phyloP scores from a whole-genome alignment of 768 basidiomycete genomes.

The Leucocoprinus birnbaumii region DNA sequence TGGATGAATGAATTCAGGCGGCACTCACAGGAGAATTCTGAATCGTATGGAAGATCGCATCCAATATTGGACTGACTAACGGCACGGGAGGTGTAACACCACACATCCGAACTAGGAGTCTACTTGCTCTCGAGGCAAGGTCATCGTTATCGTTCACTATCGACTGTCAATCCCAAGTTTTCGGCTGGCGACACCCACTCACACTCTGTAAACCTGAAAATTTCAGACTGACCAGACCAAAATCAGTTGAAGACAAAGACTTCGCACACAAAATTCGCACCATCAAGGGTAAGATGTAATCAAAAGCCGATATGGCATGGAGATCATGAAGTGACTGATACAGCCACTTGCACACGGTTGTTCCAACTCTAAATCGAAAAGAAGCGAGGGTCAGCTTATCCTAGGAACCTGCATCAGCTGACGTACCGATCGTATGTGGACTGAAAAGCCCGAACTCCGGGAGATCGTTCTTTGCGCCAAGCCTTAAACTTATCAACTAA shows the following conservation, averaged over 20 bases:
- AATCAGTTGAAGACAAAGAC: background rate
- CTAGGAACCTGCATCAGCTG: background rate
- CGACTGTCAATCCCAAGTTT: slow-evolving; percentile 2
- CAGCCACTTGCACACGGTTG: slow-evolving; percentile 75
- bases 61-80: slow-evolving; percentile 67
- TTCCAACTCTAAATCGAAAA: slow-evolving; percentile 44
- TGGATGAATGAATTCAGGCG: background rate
- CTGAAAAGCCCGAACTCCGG: slow-evolving; percentile 78
- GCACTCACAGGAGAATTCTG: slow-evolving; percentile 64
- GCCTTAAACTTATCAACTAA: slow-evolving; percentile 61
- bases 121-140: slow-evolving; percentile 58
- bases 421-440: slow-evolving; percentile 80
- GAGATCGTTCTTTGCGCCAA: slow-evolving; percentile 69
- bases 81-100: slow-evolving; percentile 75
- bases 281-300: slow-evolving; percentile 82
- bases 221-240: slow-evolving; percentile 50
- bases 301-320: slow-evolving; percentile 73
- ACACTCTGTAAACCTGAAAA: slow-evolving; percentile 77
- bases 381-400: background rate
- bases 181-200: slow-evolving; percentile 13
- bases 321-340: slow-evolving; percentile 73
- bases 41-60: slow-evolving; percentile 74
- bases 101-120: slow-evolving; percentile 80
- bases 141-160: slow-evolving; percentile 75
- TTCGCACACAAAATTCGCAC: slow-evolving; percentile 32